Percentiles rank a stretch among this genome's conserved stretches.
Conservation (phyloP, 768 basidiomycete genomes). For the Trametes cubensis region DNA sequence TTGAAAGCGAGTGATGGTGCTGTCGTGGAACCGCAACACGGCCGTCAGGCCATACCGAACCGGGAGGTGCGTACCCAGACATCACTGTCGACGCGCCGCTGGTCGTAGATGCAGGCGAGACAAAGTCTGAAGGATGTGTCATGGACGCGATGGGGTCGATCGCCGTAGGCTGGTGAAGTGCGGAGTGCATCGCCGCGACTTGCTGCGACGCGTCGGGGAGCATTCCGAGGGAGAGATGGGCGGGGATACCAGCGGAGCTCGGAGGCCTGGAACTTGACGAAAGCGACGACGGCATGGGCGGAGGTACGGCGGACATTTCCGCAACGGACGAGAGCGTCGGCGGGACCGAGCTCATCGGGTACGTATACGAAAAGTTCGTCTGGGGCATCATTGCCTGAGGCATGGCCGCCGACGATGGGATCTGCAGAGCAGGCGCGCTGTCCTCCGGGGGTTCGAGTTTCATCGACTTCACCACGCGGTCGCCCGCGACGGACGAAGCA, state of each 20-base stretch:
- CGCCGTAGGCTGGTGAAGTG: slow-evolving; percentile 1
- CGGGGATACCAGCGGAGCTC: slow-evolving; percentile 29
- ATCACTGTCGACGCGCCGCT: slow-evolving; percentile 16
- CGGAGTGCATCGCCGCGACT: slow-evolving; percentile 15
- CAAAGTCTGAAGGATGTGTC: slow-evolving; percentile 17
- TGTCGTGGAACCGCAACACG: slow-evolving; percentile 18
- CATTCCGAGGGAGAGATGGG: slow-evolving; percentile 23
- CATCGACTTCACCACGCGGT: slow-evolving; percentile 49
- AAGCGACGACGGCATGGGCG: slow-evolving; percentile 35
- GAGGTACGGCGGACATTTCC: slow-evolving; percentile 34
- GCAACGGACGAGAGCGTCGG: slow-evolving; percentile 31
- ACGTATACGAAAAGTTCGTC: slow-evolving; percentile 31
- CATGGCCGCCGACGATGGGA: slow-evolving; percentile 19
- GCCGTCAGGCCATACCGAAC: slow-evolving; percentile 23
- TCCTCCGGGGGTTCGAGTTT: slow-evolving; percentile 56
- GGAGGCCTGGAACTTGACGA: slow-evolving; percentile 28
- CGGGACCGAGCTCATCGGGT: slow-evolving; percentile 21
- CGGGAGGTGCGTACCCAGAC: slow-evolving; percentile 16
- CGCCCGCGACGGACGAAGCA: slow-evolving; percentile 48
- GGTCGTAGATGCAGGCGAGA: slow-evolving; percentile 6
- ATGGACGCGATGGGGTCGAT: slow-evolving; percentile 12
- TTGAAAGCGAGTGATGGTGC: slow-evolving; percentile 30
- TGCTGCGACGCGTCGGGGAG: slow-evolving; percentile 23
- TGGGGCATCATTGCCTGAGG: slow-evolving; percentile 27
- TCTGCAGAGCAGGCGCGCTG: slow-evolving; percentile 31